Evolutionary conservation across 2,329 filamentous ascomycete species (phyloP).

Genomic region (Fusarium udum): DNA sequence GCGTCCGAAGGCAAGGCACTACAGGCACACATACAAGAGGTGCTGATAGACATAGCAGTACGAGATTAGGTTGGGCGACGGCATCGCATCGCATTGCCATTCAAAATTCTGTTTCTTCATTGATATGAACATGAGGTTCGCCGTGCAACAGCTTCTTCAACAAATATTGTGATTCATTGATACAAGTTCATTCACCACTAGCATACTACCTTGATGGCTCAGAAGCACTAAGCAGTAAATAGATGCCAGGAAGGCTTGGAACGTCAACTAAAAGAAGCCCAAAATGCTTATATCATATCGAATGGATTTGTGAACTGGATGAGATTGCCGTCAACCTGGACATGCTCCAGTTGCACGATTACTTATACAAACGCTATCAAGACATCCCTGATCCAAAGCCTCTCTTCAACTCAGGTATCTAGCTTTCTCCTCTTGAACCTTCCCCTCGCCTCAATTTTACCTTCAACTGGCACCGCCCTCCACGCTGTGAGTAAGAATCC

Average conservation of each 20-base stretch:
- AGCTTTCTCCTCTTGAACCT: constrained; percentile 77
- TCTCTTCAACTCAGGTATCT: constrained; percentile 43
- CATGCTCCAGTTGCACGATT: not conserved
- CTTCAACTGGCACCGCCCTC: constrained; percentile 80
- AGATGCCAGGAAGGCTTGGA: not conserved
- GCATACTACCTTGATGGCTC: not conserved
- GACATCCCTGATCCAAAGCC: not conserved
- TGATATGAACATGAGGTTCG: not conserved
- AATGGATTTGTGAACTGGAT: not conserved
- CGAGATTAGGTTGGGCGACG: not conserved
- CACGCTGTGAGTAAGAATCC: constrained; percentile 90
- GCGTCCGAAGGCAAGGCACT: not conserved
- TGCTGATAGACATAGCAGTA: not conserved
- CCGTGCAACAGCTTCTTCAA: too few relatives aligned
- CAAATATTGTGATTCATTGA: not conserved
- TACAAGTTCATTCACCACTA: not conserved
- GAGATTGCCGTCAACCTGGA: not conserved
- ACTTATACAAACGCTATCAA: not conserved
- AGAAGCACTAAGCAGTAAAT: too few relatives aligned
- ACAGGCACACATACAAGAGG: not conserved
- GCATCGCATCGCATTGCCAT: not conserved
- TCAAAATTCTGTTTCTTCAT: not conserved
- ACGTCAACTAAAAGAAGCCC: too few relatives aligned
- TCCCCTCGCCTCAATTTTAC: constrained; percentile 83
- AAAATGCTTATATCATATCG: not conserved